phyloP scores from a whole-genome alignment of 2,329 filamentous ascomycete species.

The Xylariaceae sp. region DNA sequence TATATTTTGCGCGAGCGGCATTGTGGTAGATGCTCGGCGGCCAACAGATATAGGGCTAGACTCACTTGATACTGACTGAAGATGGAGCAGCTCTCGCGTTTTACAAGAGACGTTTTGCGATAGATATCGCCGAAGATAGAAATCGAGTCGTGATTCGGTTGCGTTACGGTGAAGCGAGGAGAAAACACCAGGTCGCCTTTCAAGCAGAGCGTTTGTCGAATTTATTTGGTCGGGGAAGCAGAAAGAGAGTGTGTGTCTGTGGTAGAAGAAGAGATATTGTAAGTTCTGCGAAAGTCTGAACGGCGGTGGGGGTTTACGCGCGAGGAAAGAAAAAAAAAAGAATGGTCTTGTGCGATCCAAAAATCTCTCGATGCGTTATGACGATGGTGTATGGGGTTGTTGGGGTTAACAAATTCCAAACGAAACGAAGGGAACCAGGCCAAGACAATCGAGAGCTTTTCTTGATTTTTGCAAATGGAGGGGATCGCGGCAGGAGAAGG shows the following conservation, averaged over 20 bases:
- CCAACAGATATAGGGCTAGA: neutral
- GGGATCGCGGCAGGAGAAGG: too few species aligned
- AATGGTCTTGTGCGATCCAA: slow-evolving; percentile 21
- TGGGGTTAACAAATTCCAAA: too few species aligned
- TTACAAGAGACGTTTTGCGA: neutral
- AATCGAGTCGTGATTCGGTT: neutral
- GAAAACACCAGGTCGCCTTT: neutral
- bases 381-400: neutral
- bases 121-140: neutral
- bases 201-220: too few species aligned
- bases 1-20: neutral
- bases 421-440: too few species aligned
- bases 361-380: slow-evolving; percentile 14
- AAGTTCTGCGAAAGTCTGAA: slow-evolving; percentile 13
- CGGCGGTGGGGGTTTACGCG: too few species aligned
- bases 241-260: too few species aligned
- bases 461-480: too few species aligned
- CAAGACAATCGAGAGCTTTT: too few species aligned
- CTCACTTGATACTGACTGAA: neutral
- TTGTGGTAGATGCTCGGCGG: neutral
- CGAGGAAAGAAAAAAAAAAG: slow-evolving; percentile 17
- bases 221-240: slow-evolving; percentile 3
- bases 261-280: slow-evolving; percentile 16
- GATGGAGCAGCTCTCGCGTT: neutral
- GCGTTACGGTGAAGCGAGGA: neutral